A percentile compares a stretch with the other conserved stretches of the same genome.
These are phyloP conservation scores for Acanthamoeba lenticulata DNA, from an alignment of 208 protist genomes.

Conservation along the genomic window DNA sequence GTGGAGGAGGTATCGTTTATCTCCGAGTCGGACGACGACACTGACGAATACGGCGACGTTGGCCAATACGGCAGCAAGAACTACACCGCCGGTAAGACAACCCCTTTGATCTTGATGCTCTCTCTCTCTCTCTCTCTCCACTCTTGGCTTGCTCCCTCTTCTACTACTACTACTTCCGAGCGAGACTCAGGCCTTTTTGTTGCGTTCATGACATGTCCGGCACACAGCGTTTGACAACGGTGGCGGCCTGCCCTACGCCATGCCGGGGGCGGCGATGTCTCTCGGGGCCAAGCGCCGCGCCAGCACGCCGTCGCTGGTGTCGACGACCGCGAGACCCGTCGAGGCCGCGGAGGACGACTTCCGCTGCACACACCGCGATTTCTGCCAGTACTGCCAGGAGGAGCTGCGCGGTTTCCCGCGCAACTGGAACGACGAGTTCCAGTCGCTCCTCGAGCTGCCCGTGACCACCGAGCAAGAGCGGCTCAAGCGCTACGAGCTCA, in stretches of 20 bases:
- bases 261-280: no score
- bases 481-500: slow-evolving; percentile 13
- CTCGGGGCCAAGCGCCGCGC: no score
- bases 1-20: background rate
- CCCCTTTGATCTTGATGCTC: background rate
- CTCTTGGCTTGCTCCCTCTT: no score
- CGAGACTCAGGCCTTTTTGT: no score
- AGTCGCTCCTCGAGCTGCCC: slow-evolving; percentile 3
- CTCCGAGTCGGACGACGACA: background rate
- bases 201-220: no score
- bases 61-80: slow-evolving; percentile 20
- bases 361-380: slow-evolving; percentile 12
- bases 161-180: no score
- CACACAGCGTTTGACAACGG: no score
- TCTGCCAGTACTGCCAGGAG: background rate
- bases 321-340: background rate
- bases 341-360: background rate
- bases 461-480: background rate
- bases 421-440: slow-evolving; percentile 42
- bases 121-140: no score
- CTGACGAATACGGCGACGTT: background rate
- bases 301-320: no score
- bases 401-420: slow-evolving; percentile 3
- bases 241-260: no score
- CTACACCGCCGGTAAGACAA: background rate